These are phyloP conservation scores for Syncephalastrum racemosum DNA, from an alignment of 371 early-diverging fungal genomes.

Conservation along the genomic window DNA sequence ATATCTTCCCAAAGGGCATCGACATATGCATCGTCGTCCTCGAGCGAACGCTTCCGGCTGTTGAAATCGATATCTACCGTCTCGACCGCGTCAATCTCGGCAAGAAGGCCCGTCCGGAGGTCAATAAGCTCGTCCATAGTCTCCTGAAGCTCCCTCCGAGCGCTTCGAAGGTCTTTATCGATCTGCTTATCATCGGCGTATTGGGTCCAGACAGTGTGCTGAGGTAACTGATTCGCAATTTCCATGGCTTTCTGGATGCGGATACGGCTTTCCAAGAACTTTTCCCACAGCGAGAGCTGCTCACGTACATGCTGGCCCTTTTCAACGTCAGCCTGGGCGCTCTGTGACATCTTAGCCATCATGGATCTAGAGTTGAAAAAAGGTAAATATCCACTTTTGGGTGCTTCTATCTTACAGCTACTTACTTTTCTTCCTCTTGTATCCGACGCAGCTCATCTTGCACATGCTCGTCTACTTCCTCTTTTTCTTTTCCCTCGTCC, in stretches of 20 bases:
- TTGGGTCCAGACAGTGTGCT: conserved; percentile 16
- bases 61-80: conserved; percentile 23
- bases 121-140: conserved; percentile 50
- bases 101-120: conserved; percentile 31
- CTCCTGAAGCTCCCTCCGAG: conserved; percentile 38
- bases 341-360: conserved; percentile 65
- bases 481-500: conserved; percentile 18
- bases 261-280: conserved; percentile 85
- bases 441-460: conserved; percentile 73
- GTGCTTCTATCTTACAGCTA: background rate
- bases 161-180: conserved; percentile 14
- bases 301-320: conserved; percentile 90
- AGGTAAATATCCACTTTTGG: conserved; percentile 13
- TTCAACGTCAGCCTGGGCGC: conserved; percentile 78
- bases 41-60: conserved; percentile 46
- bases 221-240: conserved; percentile 83
- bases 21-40: conserved; percentile 59
- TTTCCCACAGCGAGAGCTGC: conserved; percentile 81
- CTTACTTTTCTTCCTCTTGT: conserved; percentile 77
- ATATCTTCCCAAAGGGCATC: conserved; percentile 66
- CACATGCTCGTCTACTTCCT: conserved; percentile 33
- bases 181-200: background rate
- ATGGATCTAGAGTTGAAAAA: conserved; percentile 40
- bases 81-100: conserved; percentile 38
- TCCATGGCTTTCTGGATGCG: conserved; percentile 80